Base-by-base conservation (phyloP, 108 stramenopile genomes). In the Mayamaea pseudoterrestris region DNA sequence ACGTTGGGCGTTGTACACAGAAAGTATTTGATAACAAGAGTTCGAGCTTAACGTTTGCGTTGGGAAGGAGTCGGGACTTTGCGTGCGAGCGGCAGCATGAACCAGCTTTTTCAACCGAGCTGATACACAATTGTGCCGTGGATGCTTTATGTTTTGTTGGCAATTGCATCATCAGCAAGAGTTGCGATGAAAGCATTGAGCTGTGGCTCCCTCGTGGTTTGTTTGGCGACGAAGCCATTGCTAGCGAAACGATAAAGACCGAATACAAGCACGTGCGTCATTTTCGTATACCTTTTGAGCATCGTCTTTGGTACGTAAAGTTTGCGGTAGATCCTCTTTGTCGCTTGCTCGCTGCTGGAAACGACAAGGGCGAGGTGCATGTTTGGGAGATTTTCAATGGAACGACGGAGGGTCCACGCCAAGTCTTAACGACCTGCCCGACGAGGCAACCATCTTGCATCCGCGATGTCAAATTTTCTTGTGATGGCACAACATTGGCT, bases 141-240 rank as follows among this genome's bases (percentile, higher is more conserved):
- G 92, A 95, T 64, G 83, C 76, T 56, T 70, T 91, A 8, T 68
- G 68, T 29, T 95, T 76, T 48, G 41, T 90, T 0, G 89, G 86
- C 0, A 61, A 85, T 54, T 13, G 23, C 41, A 50, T 95, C 1
- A 51, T 91, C 11, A 78, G 78, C 7, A 93, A 93, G 58, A 68
- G 70, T 14, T 75, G 61, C 6, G 65, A 60, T 48, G 63, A 78
- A 35, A 47, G 27, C 9, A 66, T 92, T 22, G 62, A 80, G 8
- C 50, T 95, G 2, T 95, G 94, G 94, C 66, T 68, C 39, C 47
- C 24, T 21, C 36, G 35, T 39, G 48, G 24, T 3, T 14, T 9
- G 7, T 4, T 8, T 8, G 25, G 31, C 7, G 7, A 13, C 21
- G 43, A 46, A 7, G 23, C n/a, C 30, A 5, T 27, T 16, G 17